phyloP scores from a whole-genome alignment of 1,284 basidiomycete species.

The Moesziomyces globuligerus region DNA sequence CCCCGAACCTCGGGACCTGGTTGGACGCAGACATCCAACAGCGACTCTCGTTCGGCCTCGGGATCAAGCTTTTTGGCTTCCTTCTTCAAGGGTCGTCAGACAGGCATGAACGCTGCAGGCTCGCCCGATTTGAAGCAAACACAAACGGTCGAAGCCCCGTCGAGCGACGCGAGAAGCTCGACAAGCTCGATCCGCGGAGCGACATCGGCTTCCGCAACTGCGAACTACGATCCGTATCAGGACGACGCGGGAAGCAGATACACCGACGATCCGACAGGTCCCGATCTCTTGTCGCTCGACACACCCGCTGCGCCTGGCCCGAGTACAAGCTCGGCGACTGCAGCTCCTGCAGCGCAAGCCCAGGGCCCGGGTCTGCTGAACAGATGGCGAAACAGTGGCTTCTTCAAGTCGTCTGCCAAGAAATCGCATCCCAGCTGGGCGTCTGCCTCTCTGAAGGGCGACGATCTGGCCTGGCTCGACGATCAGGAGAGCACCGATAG shows the following conservation, averaged over 20 bases:
- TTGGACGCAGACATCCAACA: conserved; percentile 38
- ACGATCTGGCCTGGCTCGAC: conserved; percentile 48
- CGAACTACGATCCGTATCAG: conserved; percentile 24
- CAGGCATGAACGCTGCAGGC: conserved; percentile 6
- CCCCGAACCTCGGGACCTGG: conserved; percentile 29
- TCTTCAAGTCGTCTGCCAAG: conserved; percentile 28
- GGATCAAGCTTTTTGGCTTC: conserved; percentile 31
- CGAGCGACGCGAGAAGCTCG: conserved; percentile 7
- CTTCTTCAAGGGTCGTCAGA: conserved; percentile 40
- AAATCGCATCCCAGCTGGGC: conserved; percentile 22
- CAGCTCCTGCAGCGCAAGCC: conserved; percentile 5
- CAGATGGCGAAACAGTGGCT: conserved; percentile 33
- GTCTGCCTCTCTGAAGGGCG: conserved; percentile 6
- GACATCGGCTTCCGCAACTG: not conserved
- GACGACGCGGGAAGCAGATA: conserved; percentile 22
- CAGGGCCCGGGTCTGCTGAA: conserved; percentile 26
- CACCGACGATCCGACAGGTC: conserved; percentile 33
- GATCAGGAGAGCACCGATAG: conserved; percentile 25
- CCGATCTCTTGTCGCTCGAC: conserved; percentile 42
- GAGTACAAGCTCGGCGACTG: not conserved
- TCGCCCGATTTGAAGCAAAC: not conserved
- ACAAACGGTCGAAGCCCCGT: not conserved
- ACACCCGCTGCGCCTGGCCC: conserved; percentile 7
- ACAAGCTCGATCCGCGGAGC: conserved; percentile 10
- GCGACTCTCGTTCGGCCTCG: conserved; percentile 23